These are phyloP conservation scores for Choiromyces venosus DNA, from an alignment of 495 filamentous ascomycete genomes.

Conservation along the genomic window DNA sequence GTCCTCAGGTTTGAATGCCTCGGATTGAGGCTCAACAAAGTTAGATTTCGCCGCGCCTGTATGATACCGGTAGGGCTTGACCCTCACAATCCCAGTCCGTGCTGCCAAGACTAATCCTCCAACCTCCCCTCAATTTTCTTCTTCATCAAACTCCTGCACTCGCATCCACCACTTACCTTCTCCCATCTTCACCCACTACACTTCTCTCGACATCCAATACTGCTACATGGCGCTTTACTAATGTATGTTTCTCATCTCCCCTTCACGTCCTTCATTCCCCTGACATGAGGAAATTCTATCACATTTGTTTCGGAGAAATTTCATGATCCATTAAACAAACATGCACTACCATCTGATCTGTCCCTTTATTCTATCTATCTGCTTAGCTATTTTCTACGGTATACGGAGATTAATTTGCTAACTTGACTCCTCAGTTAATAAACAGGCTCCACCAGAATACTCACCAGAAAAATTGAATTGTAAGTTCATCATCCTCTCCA, in stretches of 20 bases:
- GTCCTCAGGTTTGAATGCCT: not conserved
- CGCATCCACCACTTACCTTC: not conserved
- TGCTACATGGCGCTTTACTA: not conserved
- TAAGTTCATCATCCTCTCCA: not conserved
- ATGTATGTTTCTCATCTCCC: not conserved
- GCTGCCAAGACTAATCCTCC: not conserved
- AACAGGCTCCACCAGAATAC: not conserved
- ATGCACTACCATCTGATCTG: constrained; percentile 1
- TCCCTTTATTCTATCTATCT: not conserved
- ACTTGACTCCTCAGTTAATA: not conserved
- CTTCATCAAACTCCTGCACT: not conserved
- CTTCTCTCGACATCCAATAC: not conserved
- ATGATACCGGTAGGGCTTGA: not conserved
- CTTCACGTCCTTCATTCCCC: not conserved
- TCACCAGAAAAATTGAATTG: not conserved
- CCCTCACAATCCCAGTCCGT: not conserved
- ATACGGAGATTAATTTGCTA: not conserved
- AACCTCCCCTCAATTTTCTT: not conserved
- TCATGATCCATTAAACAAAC: constrained; percentile 4
- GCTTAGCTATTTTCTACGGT: not conserved
- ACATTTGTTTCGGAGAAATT: constrained; percentile 5
- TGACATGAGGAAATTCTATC: not conserved
- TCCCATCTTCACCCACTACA: not conserved
- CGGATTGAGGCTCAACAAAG: not conserved
- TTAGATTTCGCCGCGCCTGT: not conserved